These are phyloP conservation scores for Pleurotus cornucopiae DNA, from an alignment of 768 basidiomycete genomes.

Conservation along the genomic window DNA sequence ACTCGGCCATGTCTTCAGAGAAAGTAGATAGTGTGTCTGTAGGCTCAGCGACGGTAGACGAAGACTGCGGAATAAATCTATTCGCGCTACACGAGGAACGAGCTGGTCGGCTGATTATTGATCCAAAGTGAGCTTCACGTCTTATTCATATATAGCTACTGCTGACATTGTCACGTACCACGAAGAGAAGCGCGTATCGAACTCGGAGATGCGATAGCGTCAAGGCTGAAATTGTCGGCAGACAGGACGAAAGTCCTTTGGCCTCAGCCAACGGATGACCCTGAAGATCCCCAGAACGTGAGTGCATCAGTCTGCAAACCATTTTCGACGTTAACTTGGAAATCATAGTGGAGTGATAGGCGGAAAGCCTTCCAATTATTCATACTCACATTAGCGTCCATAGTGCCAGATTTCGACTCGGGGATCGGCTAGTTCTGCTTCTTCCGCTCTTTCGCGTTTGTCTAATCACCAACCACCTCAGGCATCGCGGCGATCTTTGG, in stretches of 20 bases:
- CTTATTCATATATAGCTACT: not conserved
- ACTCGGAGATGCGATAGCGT: slow-evolving; percentile 48
- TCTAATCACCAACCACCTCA: slow-evolving; percentile 7
- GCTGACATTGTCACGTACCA: not conserved
- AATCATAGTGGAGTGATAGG: slow-evolving; percentile 36
- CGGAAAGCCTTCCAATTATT: slow-evolving; percentile 46
- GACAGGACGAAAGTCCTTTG: slow-evolving; percentile 55
- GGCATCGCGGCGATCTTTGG: slow-evolving; percentile 57
- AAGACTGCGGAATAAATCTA: slow-evolving; percentile 24
- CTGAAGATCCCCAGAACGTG: slow-evolving; percentile 28
- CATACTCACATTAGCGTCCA: slow-evolving; percentile 51
- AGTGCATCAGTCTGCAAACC: not conserved
- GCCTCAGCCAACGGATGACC: slow-evolving; percentile 49
- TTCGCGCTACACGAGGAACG: slow-evolving; percentile 43
- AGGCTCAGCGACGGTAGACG: slow-evolving; percentile 13
- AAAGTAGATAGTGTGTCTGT: not conserved
- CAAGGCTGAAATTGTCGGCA: slow-evolving; percentile 43
- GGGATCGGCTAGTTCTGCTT: slow-evolving; percentile 34
- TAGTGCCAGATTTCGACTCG: slow-evolving; percentile 60
- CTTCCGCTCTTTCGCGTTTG: not conserved
- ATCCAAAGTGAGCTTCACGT: slow-evolving; percentile 42
- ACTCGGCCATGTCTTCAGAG: not conserved
- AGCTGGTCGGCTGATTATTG: slow-evolving; percentile 55
- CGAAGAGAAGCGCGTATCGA: slow-evolving; percentile 49
- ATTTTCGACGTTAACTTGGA: not conserved